Evolutionary conservation across 257 asterid genomes (phyloP).

Genomic region (Craterostigma plantagineum): DNA sequence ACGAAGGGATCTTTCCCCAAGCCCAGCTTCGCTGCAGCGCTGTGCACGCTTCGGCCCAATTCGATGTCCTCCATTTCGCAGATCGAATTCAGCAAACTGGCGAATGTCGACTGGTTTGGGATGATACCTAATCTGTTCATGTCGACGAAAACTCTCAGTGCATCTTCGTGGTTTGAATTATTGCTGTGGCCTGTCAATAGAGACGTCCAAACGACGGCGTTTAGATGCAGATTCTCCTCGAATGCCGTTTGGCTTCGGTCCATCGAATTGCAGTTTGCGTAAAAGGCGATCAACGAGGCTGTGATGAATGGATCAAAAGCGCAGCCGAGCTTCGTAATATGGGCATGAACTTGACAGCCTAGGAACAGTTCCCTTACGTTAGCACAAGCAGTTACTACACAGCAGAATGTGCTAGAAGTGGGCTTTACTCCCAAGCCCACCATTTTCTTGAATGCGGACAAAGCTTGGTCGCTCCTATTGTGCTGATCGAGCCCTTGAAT

Average conservation of each 20-base stretch:
- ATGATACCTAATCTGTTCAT: slow-evolving; percentile 47
- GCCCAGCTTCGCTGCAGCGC: slow-evolving; percentile 49
- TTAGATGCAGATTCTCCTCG: slow-evolving; percentile 29
- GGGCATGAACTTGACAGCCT: slow-evolving; percentile 56
- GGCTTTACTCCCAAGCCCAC: slow-evolving; percentile 30
- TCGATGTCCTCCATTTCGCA: slow-evolving; percentile 40
- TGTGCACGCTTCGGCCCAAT: slow-evolving; percentile 48
- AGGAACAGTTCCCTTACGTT: slow-evolving; percentile 15
- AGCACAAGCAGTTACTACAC: slow-evolving; percentile 60
- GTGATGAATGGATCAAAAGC: slow-evolving; percentile 29
- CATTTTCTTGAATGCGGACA: slow-evolving; percentile 34
- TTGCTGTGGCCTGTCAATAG: slow-evolving; percentile 63
- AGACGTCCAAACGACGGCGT: slow-evolving; percentile 83
- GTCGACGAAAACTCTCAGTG: slow-evolving; percentile 27
- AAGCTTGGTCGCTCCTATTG: slow-evolving; percentile 40
- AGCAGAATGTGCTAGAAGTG: slow-evolving; percentile 40
- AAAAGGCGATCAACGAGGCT: slow-evolving; percentile 54
- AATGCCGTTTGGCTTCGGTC: slow-evolving; percentile 33
- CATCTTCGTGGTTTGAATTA: slow-evolving; percentile 38
- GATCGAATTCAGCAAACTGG: slow-evolving; percentile 68
- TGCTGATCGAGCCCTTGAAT: slow-evolving; percentile 62
- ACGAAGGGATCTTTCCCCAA: slow-evolving; percentile 38
- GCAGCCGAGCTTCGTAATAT: slow-evolving; percentile 33
- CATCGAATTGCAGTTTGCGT: slow-evolving; percentile 43
- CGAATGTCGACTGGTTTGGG: slow-evolving; percentile 78